Evolutionary conservation across 2,329 filamentous ascomycete species (phyloP), one percentile per base, ranked within the genome.

Genomic region (Hawksworthiomyces lignivorus): DNA sequence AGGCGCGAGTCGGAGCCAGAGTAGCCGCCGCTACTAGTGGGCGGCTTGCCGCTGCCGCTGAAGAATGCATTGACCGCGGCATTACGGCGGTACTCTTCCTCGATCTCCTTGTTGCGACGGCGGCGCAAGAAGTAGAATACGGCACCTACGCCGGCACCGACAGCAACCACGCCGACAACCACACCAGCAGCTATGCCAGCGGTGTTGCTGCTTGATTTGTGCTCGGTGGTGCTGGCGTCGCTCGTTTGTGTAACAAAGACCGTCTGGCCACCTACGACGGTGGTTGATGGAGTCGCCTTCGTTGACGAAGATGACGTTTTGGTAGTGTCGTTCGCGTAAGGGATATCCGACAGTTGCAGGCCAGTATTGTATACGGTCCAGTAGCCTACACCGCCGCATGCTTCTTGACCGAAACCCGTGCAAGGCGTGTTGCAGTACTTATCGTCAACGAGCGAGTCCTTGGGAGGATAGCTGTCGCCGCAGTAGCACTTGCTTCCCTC

Each of bases 151-250:
- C 85, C 70, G 12, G 72, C 83, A 40, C 69, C 75, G 5, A 88
- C 56, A 2, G 67, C 84, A 3, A 94, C 68, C 2, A 95, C 77
- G 45, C 86, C 88, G 8, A 92, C 84, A 3, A 96, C 89, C 2
- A 87, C 85, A 46, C 90, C 90, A 9, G 82, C 90, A 15, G 84
- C 88, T 51, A 97, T 89, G 36, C 83, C 87, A 29, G 80, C 84
- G n/a, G 79, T 84, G 57, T 82, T 89, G 8, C 70, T 65, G 39
- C 62, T 53, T 20, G 54, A 50, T 19, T 51, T 41, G 1, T 42
- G 43, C 4, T 35, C 12, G 5, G 29, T 14, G 5, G 57, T 50
- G 17, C 59, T 57, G 15, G 52, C 52, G 36, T 46, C 41, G 17
- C 52, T 47, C 3, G 61, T 52, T 31, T 44, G 41, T 0, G n/a